Percentiles rank a stretch among this genome's conserved stretches.
phyloP scores from a whole-genome alignment of 345 rosid genomes.

The Clarkia xantiana region DNA sequence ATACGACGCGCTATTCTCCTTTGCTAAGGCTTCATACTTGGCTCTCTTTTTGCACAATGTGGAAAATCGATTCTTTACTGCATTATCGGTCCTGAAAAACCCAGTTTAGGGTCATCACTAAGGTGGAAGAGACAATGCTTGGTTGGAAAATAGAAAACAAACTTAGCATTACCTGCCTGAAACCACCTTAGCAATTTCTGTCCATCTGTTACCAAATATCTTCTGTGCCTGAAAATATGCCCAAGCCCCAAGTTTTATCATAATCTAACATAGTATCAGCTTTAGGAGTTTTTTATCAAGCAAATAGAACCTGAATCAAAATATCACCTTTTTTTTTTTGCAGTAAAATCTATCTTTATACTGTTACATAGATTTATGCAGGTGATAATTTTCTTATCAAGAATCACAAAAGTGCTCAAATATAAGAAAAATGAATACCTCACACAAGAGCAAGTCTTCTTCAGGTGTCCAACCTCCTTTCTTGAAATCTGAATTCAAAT shows the following conservation, averaged over 20 bases:
- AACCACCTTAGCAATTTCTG: slow-evolving; percentile 97
- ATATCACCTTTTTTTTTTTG: too few species aligned
- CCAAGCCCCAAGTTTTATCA: slow-evolving; percentile 2
- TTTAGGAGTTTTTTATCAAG: slow-evolving; percentile 34
- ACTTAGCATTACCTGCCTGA: slow-evolving; percentile 60
- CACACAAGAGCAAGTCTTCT: slow-evolving; percentile 86
- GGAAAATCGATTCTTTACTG: slow-evolving; percentile 90
- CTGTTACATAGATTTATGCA: background rate
- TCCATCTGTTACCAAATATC: slow-evolving; percentile 94
- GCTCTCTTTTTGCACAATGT: slow-evolving; percentile 96
- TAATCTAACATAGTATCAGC: background rate
- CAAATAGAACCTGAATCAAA: background rate
- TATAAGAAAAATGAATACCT: too few species aligned
- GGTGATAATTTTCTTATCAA: background rate
- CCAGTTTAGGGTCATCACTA: background rate
- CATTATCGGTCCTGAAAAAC: slow-evolving; percentile 82
- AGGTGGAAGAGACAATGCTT: background rate
- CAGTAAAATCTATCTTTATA: too few species aligned
- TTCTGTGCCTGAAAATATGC: slow-evolving; percentile 65
- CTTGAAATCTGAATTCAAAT: slow-evolving; percentile 90
- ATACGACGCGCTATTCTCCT: slow-evolving; percentile 45
- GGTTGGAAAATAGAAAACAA: background rate
- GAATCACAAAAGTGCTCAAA: background rate
- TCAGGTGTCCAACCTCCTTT: slow-evolving; percentile 99
- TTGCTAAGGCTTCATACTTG: slow-evolving; percentile 78